Base-by-base conservation (phyloP, 202 grass and related monocot species). In the Eragrostis tef region DNA sequence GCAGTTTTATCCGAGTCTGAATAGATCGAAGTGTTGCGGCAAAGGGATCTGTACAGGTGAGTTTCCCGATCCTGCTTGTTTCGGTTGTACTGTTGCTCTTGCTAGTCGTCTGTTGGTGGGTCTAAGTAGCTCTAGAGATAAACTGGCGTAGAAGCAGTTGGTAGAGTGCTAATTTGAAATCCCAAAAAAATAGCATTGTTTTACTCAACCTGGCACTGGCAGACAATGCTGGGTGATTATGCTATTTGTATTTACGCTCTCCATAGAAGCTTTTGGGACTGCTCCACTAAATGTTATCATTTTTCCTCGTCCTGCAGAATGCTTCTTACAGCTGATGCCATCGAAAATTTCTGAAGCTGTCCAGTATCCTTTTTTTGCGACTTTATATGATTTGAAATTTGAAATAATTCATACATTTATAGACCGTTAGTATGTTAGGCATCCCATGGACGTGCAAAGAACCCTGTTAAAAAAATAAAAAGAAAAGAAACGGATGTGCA, bases 301-400 rank as follows among this genome's bases (percentile, higher is more conserved):
- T 13, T 77, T 74, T 70, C 36, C 3, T 74, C 66, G 20, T 43
- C 39, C 46, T 83, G 82, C 88, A 94, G 94, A 97, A 83, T 97
- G 94, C 81, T 97, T 97, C 81, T 85, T 97, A 80, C 92, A 94
- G 71, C 79, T 97, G 84, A 89, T 89, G 81, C 94, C 92, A 29
- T 92, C 86, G 4, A 84, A 86, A 36, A 25, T 56, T 50, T 76
- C 90, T 22, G 64, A 65, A 77, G 71, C 47, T 65, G 91, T 94
- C 22, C 83, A 89, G 91, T 97, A 97, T 92, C 89, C 91, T 90
- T 24, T 26, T 26, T 25, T 71, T 45, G 21, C 5, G n/a, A 24
- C 67, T 26, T 25, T n/a, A 13, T 51, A 25, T 52, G 14, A 65
- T 74, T 31, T 58, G 36, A 70, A 43, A 34, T 11, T 29, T 60